Evolutionary conservation across 352 stramenopile species (phyloP).

Genomic region (Pythium dissimile): DNA sequence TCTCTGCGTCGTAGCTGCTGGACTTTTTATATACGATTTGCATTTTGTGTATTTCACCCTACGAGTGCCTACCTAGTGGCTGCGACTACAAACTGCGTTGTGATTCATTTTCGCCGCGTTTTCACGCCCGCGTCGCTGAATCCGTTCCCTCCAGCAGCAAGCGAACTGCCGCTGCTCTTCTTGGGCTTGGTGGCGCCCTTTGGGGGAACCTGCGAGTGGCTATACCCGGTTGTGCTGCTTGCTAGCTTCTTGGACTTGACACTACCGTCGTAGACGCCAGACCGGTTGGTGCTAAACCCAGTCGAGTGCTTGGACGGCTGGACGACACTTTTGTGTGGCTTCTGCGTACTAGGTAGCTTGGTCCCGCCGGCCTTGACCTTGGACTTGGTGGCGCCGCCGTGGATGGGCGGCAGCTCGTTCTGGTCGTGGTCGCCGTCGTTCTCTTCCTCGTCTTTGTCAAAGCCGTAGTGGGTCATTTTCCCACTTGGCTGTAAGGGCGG

Average conservation of each 20-base stretch:
- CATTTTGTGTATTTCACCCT: neutral
- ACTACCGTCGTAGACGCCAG: slow-evolving; percentile 9
- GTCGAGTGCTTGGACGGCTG: too few relatives aligned
- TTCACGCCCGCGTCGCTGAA: slow-evolving; percentile 9
- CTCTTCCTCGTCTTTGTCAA: slow-evolving; percentile 26
- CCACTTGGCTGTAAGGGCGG: slow-evolving; percentile 40
- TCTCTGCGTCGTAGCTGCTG: too few relatives aligned
- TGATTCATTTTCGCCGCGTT: slow-evolving; percentile 21
- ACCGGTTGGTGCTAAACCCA: slow-evolving; percentile 20
- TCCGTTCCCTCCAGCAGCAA: slow-evolving; percentile 10
- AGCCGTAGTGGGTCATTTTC: slow-evolving; percentile 11
- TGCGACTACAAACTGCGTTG: too few relatives aligned
- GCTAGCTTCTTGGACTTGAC: slow-evolving; percentile 9
- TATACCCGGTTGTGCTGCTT: neutral
- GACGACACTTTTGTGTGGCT: slow-evolving; percentile 1
- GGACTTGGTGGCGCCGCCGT: slow-evolving; percentile 24
- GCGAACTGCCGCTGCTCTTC: slow-evolving; percentile 5
- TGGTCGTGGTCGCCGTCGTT: slow-evolving; percentile 30
- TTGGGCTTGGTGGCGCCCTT: slow-evolving; percentile 15
- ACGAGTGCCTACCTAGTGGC: neutral
- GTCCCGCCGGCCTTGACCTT: slow-evolving; percentile 4
- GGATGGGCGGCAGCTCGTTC: slow-evolving; percentile 52
- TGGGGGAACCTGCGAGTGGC: neutral
- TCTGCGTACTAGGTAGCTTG: slow-evolving; percentile 5
- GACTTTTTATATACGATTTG: neutral